A percentile compares a stretch with the other conserved stretches of the same genome.
Evolutionary conservation across 805 yeast genomes (phyloP).

Genomic region (Metschnikowia proteae): DNA sequence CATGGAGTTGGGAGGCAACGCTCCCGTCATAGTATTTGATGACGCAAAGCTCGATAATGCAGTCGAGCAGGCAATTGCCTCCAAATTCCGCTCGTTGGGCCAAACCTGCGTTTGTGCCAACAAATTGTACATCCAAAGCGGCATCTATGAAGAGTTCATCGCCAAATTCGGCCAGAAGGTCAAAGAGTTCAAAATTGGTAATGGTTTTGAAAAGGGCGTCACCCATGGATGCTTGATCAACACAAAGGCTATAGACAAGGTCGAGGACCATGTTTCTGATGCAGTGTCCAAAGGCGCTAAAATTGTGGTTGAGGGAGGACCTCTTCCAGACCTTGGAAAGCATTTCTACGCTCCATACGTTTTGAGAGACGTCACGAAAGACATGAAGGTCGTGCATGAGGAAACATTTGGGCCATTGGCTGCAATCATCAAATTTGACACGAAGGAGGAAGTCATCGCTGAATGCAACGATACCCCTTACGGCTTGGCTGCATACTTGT

Average conservation of each 20-base stretch:
- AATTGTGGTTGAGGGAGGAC: conserved; percentile 50
- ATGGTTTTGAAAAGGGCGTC: conserved; percentile 48
- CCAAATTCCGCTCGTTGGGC: conserved; percentile 73
- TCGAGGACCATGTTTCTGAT: conserved; percentile 50
- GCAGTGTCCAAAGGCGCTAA: conserved; percentile 55
- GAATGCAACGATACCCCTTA: conserved; percentile 53
- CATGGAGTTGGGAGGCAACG: conserved; percentile 78
- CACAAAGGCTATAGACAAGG: conserved; percentile 47
- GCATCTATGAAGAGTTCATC: conserved; percentile 60
- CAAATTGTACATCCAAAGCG: conserved; percentile 61
- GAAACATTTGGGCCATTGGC: conserved; percentile 69
- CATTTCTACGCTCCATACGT: conserved; percentile 55
- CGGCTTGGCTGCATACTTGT: conserved; percentile 61
- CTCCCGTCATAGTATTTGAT: conserved; percentile 71
- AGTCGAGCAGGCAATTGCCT: conserved; percentile 58
- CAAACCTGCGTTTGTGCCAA: conserved; percentile 83
- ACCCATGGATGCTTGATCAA: conserved; percentile 60
- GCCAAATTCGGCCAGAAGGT: conserved; percentile 47
- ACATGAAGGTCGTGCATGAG: conserved; percentile 48
- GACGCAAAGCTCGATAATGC: conserved; percentile 69
- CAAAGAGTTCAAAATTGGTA: conserved; percentile 42
- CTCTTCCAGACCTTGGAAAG: conserved; percentile 45
- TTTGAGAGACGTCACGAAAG: conserved; percentile 47
- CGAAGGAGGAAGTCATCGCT: conserved; percentile 48
- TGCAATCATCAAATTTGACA: conserved; percentile 52